Conservation (phyloP, 2,329 filamentous ascomycete genomes). For the Aspergillus melleus region DNA sequence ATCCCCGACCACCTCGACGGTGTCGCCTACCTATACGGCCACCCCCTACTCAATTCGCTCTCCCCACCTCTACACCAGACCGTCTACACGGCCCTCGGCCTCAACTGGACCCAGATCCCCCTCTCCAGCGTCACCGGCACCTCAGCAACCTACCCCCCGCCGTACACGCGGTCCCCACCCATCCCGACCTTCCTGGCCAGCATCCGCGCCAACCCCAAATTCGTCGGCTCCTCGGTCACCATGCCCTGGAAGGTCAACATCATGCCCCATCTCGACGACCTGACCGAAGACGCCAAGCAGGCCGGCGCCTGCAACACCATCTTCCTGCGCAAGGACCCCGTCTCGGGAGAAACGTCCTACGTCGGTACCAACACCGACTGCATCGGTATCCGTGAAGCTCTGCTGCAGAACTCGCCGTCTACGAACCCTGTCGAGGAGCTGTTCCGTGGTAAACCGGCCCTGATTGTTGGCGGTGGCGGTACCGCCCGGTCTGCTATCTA, state of each 20-base stretch:
- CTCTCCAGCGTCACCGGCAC: conserved; percentile 38
- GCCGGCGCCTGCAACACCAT: conserved; percentile 81
- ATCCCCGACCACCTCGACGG: conserved; percentile 43
- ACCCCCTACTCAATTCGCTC: conserved; percentile 57
- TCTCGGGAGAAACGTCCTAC: conserved; percentile 52
- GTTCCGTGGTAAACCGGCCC: conserved; percentile 58
- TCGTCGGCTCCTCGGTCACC: conserved; percentile 68
- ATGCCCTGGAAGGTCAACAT: conserved; percentile 85
- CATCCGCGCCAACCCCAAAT: conserved; percentile 40
- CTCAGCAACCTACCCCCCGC: conserved; percentile 33
- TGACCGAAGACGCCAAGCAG: conserved; percentile 70
- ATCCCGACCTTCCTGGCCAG: conserved; percentile 37
- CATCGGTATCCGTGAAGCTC: conserved; percentile 72
- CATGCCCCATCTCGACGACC: conserved; percentile 68
- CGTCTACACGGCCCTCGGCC: conserved; percentile 51
- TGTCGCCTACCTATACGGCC: conserved; percentile 58
- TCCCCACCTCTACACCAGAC: conserved; percentile 57
- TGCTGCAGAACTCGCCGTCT: conserved; percentile 54
- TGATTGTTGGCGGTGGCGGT: conserved; percentile 76
- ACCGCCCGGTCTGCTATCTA: conserved; percentile 78
- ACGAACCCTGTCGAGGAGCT: conserved; percentile 1
- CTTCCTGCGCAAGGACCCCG: conserved; percentile 55
- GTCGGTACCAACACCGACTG: conserved; percentile 82
- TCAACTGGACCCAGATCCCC: conserved; percentile 55
- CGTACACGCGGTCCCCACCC: conserved; percentile 36